Base-by-base conservation (phyloP, 352 stramenopile species). In the Blastocystis hominis region DNA sequence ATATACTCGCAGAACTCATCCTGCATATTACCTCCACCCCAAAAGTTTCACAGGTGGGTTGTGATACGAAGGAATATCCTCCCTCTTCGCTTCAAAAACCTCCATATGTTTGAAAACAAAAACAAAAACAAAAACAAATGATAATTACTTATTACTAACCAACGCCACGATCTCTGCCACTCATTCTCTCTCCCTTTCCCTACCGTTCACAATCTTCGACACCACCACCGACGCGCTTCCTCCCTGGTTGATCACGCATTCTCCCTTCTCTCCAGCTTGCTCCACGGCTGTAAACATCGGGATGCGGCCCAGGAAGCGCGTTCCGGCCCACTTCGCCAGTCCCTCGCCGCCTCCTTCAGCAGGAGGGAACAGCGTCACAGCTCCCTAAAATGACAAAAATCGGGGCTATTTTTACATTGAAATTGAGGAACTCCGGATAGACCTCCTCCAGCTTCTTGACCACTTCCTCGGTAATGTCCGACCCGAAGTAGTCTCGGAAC, bases 231-330 rank as follows among this genome's bases (percentile, higher is more conserved):
- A 84, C 4, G 62, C 56, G 1, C 30, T 20, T 17, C 72, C 72
- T 84, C 47, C 72, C 40, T 68, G 50, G 97, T 20, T 92, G 94
- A 64, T 63, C 9, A 64, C 56, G 4, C 72, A 50, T 80, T 95
- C 92, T 34, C 96, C 96, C 75, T 97, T 91, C 88, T 99, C 97
- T 90, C 96, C 98, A 0, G 95, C 92, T 75, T 94, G 91, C 15
- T 97, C 95, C 88, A 99, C 93, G 88, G 98, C 97, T 47, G 96
- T 93, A 91, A 99, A 97, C 34, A 99, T 91, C 0, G 97, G 97
- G 63, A 99, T 86, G 46, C 92, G 92, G 77, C 97, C 97, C 7
- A 98, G 93, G 89, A 98, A 98, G 13, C 96, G 96, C 40, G 98
- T 94, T 46, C 93, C 91, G 88, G 98, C 98, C 76, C 93, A 91